phyloP scores from a whole-genome alignment of 1,139 yeast species.

The Saccharomyces hybrid region DNA sequence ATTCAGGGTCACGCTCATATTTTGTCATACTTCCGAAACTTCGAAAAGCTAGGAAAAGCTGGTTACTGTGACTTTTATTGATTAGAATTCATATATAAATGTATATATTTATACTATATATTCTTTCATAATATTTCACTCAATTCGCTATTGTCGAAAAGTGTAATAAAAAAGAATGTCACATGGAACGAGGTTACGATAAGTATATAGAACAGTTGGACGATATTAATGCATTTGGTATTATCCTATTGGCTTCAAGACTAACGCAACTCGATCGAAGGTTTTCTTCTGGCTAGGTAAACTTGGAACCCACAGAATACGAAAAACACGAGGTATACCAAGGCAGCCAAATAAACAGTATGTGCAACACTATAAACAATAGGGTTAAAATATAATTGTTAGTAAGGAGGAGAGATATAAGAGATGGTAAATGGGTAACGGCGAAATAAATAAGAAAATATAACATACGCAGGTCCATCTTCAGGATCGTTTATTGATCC shows the following conservation, averaged over 20 bases:
- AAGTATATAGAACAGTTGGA: background rate
- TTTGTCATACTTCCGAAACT: background rate
- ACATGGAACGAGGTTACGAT: background rate
- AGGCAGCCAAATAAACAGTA: slow-evolving; percentile 83
- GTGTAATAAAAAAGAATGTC: background rate
- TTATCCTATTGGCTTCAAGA: background rate
- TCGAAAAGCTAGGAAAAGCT: background rate
- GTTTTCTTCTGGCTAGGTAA: slow-evolving; percentile 26
- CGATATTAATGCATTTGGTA: background rate
- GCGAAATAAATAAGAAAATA: background rate
- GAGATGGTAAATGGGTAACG: background rate
- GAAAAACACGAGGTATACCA: slow-evolving; percentile 72
- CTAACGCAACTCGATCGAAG: slow-evolving; percentile 28
- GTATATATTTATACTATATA: background rate
- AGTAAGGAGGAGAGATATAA: background rate
- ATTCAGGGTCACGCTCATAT: slow-evolving; percentile 7
- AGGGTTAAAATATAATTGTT: background rate
- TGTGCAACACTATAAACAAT: slow-evolving; percentile 55
- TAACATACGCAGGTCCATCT: slow-evolving; percentile 71
- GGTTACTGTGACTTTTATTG: background rate
- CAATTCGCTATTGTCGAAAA: background rate
- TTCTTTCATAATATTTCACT: background rate
- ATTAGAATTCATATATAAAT: background rate
- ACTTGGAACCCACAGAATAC: slow-evolving; percentile 87
- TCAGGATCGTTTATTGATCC: slow-evolving; percentile 88